These are phyloP conservation scores for Hemerocallis citrina DNA, from an alignment of 106 monocot genomes.

Conservation along the genomic window DNA sequence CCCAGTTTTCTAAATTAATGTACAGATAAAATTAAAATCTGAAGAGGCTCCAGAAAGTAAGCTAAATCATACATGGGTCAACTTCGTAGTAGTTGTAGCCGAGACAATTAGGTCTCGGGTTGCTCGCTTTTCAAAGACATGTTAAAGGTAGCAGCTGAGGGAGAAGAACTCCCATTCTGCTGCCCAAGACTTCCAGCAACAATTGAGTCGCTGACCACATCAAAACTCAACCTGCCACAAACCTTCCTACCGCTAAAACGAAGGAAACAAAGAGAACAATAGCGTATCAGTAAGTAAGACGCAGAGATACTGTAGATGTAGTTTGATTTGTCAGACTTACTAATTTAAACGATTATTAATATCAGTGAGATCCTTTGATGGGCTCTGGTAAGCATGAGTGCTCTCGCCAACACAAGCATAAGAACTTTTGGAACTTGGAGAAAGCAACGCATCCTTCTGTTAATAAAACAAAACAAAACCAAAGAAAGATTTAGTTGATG, in stretches of 20 bases:
- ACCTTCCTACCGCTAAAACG: conserved; percentile 40
- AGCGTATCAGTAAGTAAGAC: neutral
- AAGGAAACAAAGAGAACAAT: neutral
- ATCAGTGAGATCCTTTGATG: conserved; percentile 78
- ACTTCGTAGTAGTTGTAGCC: neutral
- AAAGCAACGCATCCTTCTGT: conserved; percentile 82
- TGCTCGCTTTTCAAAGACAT: conserved; percentile 4
- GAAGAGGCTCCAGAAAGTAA: no score
- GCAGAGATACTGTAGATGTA: neutral
- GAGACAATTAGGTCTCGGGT: conserved; percentile 3
- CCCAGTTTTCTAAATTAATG: no score
- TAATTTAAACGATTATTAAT: conserved; percentile 82
- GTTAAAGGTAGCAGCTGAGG: conserved; percentile 10
- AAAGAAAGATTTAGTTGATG: neutral
- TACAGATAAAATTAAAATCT: no score
- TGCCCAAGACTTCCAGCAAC: conserved; percentile 63
- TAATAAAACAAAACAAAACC: neutral
- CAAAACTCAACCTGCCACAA: conserved; percentile 60
- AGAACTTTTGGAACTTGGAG: conserved; percentile 91
- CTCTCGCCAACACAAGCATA: conserved; percentile 97
- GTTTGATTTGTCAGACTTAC: no score
- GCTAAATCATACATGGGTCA: neutral
- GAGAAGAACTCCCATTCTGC: conserved; percentile 36
- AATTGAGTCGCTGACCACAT: conserved; percentile 63
- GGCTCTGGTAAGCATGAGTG: conserved; percentile 93